phyloP scores from a whole-genome alignment of 2,329 filamentous ascomycete species.

The Xylariomycetidae sp. region DNA sequence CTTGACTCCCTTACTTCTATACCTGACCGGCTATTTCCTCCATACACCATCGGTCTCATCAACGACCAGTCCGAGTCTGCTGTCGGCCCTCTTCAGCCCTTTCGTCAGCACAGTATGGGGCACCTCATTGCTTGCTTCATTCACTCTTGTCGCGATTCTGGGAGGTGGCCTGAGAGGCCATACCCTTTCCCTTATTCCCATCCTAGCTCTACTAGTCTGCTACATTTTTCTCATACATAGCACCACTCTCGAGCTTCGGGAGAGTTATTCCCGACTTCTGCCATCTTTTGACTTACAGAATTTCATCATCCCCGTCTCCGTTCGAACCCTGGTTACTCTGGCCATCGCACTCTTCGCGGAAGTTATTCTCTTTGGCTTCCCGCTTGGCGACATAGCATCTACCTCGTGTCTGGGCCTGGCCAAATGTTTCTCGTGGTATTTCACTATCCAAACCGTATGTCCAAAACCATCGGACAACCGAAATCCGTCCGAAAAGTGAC shows the following conservation, averaged over 20 bases:
- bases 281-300: constrained; percentile 18
- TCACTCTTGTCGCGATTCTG: constrained; percentile 21
- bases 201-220: constrained; percentile 21
- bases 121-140: constrained; percentile 15
- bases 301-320: no score
- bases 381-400: constrained; percentile 7
- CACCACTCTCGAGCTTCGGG: constrained; percentile 6
- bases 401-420: constrained; percentile 18
- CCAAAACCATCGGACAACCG: not conserved
- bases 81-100: constrained; percentile 8
- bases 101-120: constrained; percentile 18
- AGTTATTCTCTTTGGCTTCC: constrained; percentile 18
- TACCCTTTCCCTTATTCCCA: constrained; percentile 23
- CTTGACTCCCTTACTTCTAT: not conserved
- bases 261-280: constrained; percentile 19
- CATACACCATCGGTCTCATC: not conserved
- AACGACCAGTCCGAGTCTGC: not conserved
- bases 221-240: constrained; percentile 26
- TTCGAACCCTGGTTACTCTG: constrained; percentile 16
- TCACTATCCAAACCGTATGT: constrained; percentile 27
- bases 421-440: constrained; percentile 33
- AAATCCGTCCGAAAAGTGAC: not conserved
- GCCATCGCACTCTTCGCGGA: constrained; percentile 12
- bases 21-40: not conserved
- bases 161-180: constrained; percentile 20